Evolutionary conservation across 225 moss, liverwort and hornwort genomes (phyloP).

Genomic region (Thuidium tamariscinum): DNA sequence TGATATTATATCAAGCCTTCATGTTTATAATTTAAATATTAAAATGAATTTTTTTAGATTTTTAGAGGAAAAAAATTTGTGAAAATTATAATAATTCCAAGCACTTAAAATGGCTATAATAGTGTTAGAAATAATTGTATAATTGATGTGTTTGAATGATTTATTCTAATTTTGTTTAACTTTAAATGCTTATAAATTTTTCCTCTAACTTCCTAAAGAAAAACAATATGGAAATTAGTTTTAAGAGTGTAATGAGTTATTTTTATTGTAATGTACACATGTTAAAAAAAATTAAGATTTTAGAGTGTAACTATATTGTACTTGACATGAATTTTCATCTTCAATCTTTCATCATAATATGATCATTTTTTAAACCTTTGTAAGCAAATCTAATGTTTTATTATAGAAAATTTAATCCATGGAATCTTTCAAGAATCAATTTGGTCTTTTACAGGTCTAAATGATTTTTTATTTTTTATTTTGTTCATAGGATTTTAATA

Average conservation of each 20-base stretch:
- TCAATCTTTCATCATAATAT: not conserved
- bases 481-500: not conserved
- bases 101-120: too few relatives aligned
- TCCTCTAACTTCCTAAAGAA: not conserved
- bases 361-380: not conserved
- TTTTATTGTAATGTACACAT: not conserved
- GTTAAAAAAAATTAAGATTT: not conserved
- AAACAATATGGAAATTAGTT: not conserved
- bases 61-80: not conserved
- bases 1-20: not conserved
- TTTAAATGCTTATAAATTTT: not conserved
- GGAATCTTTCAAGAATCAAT: rapidly evolving
- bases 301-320: not conserved
- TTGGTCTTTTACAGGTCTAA: not conserved
- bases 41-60: too few relatives aligned
- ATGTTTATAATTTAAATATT: not conserved
- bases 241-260: not conserved
- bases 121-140: not conserved
- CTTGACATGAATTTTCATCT: not conserved
- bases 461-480: not conserved
- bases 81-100: not conserved
- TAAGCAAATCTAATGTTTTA: not conserved
- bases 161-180: not conserved
- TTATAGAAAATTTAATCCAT: not conserved
- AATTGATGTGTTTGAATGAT: not conserved